A percentile compares a stretch with the other conserved stretches of the same genome.
Conservation (phyloP, 345 rosid species). For the Excoecaria agallocha region DNA sequence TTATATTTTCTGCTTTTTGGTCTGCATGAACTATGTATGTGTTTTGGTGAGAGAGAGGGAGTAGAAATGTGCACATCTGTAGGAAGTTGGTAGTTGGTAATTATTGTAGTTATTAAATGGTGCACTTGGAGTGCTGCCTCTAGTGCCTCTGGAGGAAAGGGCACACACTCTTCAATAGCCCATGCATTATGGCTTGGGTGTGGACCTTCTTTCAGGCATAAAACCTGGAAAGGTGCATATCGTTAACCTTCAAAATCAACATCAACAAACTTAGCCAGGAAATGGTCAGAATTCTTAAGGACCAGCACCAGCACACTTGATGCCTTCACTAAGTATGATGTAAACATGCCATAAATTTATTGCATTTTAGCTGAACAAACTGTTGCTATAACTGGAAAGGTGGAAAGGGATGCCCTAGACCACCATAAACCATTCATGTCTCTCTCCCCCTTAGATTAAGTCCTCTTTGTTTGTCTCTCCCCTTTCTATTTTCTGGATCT, state of each 20-base stretch:
- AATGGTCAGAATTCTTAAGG: not conserved
- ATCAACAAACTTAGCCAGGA: not conserved
- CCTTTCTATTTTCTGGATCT: too few relatives aligned
- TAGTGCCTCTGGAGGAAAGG: not conserved
- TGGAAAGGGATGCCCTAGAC: too few relatives aligned
- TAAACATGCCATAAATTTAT: not conserved
- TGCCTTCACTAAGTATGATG: not conserved
- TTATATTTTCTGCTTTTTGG: not conserved
- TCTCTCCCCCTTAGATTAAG: too few relatives aligned
- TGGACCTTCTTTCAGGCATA: not conserved
- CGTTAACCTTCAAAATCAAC: too few relatives aligned
- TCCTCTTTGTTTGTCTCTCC: too few relatives aligned
- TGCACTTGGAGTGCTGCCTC: not conserved
- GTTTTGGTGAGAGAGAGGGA: not conserved
- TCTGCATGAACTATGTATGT: not conserved
- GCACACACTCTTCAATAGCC: not conserved
- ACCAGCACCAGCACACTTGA: not conserved
- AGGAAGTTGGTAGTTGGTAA: too few relatives aligned
- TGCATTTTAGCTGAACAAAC: not conserved
- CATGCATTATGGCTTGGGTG: not conserved
- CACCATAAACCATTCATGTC: too few relatives aligned
- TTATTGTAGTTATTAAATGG: not conserved
- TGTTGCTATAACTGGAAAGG: too few relatives aligned
- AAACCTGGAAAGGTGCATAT: not conserved
- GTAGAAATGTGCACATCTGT: not conserved